Conservation (phyloP, 2,329 filamentous ascomycete genomes). For the Tolypocladium cylindrosporum region DNA sequence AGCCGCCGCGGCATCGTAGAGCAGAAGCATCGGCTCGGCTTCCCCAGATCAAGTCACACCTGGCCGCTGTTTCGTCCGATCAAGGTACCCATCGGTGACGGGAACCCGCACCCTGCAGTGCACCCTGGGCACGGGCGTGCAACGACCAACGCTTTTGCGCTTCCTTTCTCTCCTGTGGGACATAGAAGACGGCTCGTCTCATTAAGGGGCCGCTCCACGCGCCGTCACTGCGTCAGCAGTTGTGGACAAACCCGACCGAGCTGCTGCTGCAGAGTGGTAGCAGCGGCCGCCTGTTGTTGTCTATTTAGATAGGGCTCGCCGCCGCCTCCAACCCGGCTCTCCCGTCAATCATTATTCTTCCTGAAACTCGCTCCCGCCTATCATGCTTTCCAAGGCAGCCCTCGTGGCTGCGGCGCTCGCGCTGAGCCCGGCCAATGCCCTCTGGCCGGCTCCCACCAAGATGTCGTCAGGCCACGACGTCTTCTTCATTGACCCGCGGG, state of each 20-base stretch:
- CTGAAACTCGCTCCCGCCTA: background rate
- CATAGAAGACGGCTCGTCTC: background rate
- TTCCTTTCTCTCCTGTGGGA: background rate
- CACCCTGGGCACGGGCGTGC: background rate
- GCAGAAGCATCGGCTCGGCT: background rate
- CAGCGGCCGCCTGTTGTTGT: background rate
- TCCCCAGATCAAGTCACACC: background rate
- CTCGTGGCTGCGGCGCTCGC: conserved; percentile 29
- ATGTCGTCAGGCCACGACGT: conserved; percentile 40
- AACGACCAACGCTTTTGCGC: background rate
- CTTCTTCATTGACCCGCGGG: conserved; percentile 41
- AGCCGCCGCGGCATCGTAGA: background rate
- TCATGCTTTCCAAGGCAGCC: background rate
- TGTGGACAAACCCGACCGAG: background rate
- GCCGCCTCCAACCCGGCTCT: background rate
- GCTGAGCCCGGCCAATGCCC: conserved; percentile 32
- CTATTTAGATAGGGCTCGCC: background rate
- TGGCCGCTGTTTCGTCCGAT: background rate
- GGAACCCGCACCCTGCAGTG: background rate
- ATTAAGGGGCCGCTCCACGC: background rate
- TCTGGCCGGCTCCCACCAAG: conserved; percentile 47
- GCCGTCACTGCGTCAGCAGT: background rate
- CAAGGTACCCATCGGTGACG: background rate
- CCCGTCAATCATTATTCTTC: background rate
- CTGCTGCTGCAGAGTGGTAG: background rate